Evolutionary conservation across 192 early-diverging fungal genomes (phyloP).

Genomic region (Coemansia asiatica): DNA sequence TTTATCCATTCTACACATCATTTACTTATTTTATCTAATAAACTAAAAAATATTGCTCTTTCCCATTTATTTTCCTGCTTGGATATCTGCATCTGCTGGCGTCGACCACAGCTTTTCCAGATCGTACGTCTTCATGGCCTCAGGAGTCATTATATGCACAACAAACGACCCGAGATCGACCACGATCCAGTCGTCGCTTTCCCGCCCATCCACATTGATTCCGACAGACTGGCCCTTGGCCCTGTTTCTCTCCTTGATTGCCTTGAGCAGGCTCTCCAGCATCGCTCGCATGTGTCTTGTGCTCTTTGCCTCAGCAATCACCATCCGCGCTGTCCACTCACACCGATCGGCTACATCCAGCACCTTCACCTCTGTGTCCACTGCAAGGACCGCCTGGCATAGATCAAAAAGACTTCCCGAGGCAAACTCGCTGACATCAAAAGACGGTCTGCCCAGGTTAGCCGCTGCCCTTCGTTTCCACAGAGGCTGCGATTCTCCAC

Average conservation of each 20-base stretch:
- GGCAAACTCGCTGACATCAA: constrained; percentile 5
- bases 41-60: neutral
- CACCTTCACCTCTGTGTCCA: constrained; percentile 22
- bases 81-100: neutral
- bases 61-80: neutral
- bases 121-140: constrained; percentile 38
- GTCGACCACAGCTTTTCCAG: constrained; percentile 40
- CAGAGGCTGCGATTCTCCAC: constrained; percentile 14
- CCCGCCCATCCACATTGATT: constrained; percentile 45
- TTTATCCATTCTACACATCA: neutral
- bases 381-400: constrained; percentile 19
- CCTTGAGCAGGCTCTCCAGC: constrained; percentile 32
- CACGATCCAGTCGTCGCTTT: constrained; percentile 55
- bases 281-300: constrained; percentile 55
- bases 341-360: constrained; percentile 37
- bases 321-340: constrained; percentile 40
- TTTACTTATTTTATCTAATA: neutral
- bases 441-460: constrained; percentile 13
- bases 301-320: constrained; percentile 43
- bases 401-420: constrained; percentile 41
- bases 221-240: neutral
- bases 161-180: constrained; percentile 49
- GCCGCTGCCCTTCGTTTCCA: constrained; percentile 41
- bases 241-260: constrained; percentile 38
- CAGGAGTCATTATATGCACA: constrained; percentile 49